A percentile compares a stretch with the other conserved stretches of the same genome.
Conservation (phyloP, 148 eudicot genomes). For the Pouteria glomerata region DNA sequence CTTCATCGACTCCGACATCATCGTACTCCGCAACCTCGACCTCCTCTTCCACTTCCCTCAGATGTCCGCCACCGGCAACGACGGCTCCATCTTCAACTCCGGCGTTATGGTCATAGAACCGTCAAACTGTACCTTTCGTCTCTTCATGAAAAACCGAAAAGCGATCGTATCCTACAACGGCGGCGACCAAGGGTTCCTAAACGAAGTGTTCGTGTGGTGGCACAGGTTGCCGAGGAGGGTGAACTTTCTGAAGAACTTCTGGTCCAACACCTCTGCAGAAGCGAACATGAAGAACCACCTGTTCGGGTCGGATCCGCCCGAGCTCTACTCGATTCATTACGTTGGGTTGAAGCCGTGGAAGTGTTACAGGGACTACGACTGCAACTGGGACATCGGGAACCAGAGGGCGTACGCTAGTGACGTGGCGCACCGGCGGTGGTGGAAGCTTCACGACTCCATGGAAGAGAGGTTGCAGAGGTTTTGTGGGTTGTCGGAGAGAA, state of each 20-base stretch:
- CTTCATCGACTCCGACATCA: constrained; percentile 81
- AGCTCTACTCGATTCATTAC: constrained; percentile 72
- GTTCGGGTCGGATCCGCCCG: constrained; percentile 69
- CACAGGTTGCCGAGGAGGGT: constrained; percentile 81
- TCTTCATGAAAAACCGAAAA: constrained; percentile 52
- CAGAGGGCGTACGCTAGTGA: constrained; percentile 84
- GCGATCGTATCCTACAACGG: constrained; percentile 81
- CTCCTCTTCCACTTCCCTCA: constrained; percentile 78
- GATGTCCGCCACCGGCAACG: constrained; percentile 76
- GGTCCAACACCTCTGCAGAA: constrained; percentile 67
- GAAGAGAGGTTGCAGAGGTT: constrained; percentile 44
- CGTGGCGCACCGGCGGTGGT: constrained; percentile 74
- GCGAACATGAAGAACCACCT: constrained; percentile 51
- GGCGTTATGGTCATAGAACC: constrained; percentile 95
- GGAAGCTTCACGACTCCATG: constrained; percentile 79
- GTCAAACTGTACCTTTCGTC: constrained; percentile 70
- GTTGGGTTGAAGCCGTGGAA: constrained; percentile 89
- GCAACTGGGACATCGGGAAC: constrained; percentile 62
- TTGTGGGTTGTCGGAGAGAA: constrained; percentile 51
- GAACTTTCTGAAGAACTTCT: constrained; percentile 78
- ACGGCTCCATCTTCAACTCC: constrained; percentile 74
- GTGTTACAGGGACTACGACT: constrained; percentile 91
- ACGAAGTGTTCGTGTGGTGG: constrained; percentile 97
- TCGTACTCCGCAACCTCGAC: constrained; percentile 63
- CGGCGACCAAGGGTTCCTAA: constrained; percentile 89